These are phyloP conservation scores for Lycium ferocissimum DNA, from an alignment of 257 asterid species.

Conservation along the genomic window DNA sequence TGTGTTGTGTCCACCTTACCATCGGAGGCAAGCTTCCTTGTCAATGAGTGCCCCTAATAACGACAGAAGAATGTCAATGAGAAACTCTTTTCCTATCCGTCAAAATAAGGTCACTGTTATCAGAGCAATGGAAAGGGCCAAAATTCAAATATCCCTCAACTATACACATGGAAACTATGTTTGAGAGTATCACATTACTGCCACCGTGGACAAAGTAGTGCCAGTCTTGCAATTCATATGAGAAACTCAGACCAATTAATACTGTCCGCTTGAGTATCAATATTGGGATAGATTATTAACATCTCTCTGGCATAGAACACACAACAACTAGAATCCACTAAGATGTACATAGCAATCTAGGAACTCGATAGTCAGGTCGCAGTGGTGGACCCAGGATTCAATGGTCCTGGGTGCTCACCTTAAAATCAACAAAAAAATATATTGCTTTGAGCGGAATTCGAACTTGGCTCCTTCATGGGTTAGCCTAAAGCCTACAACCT, in stretches of 20 bases:
- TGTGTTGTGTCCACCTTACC: conserved; percentile 77
- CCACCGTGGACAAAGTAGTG: neutral
- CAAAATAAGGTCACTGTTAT: neutral
- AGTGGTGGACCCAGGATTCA: too few species aligned
- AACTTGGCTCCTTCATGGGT: too few species aligned
- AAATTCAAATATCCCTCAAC: neutral
- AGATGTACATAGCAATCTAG: neutral
- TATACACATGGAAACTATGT: neutral
- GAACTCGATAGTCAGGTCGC: neutral
- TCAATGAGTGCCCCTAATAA: conserved; percentile 74
- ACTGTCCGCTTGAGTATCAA: neutral
- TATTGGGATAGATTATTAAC: neutral
- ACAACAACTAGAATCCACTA: neutral
- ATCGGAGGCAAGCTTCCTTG: conserved; percentile 70
- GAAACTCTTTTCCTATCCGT: neutral
- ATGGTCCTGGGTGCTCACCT: too few species aligned
- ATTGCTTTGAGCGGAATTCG: too few species aligned
- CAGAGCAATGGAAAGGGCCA: neutral
- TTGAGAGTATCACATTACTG: neutral
- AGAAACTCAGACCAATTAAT: neutral
- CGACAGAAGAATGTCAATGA: neutral
- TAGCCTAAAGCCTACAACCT: too few species aligned
- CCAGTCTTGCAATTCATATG: neutral
- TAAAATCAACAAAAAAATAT: too few species aligned
- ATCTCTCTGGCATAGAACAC: neutral